Base-by-base conservation (phyloP, 1,284 basidiomycete genomes). In the Stygiomarasmius scandens region DNA sequence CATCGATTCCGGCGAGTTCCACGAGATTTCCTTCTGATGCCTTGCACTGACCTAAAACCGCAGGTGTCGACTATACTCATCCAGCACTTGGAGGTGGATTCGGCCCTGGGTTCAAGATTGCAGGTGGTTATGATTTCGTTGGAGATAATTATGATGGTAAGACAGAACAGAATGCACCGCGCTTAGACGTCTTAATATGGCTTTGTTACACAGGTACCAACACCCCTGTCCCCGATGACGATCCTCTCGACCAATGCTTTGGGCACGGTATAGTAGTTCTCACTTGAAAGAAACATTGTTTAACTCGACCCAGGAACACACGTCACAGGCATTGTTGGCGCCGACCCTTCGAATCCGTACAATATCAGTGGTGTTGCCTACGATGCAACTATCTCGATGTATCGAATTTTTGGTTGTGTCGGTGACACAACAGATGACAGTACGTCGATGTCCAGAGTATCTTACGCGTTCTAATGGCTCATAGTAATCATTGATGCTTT, bases 21-120 rank as follows among this genome's bases (percentile, higher is more conserved):
- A 32, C 12, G 12, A 32, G 12, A 12, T 6, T 5, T 32, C 29
- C 38, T 44, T 32, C 1, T n/a, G 63, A 48, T 69, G 69, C 20
- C 68, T 71, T 50, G 44, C 51, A 51, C 24, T 53, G 46, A 36
- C 20, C 32, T 23, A 38, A 16, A 16, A 2, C 16, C 8, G 11
- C 22, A 61, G 59, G 59, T 16, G 73, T 81, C 55, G 84, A 86
- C 66, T 86, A 84, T 67, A 86, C 79, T 2, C 83, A 87, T 64
- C 84, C 85, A 8, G 72, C 74, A 14, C 82, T 92, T 54, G 89
- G 84, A 36, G 84, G 81, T 12, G 85, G 77, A 32, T 81, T 88
- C 61, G 87, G 86, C 5, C 70, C 79, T 1, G 83, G 83, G 19
- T 77, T 80, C 69, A 88, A 88, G 67, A 74, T 87, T 57, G 75